Evolutionary conservation across 2,329 filamentous ascomycete genomes (phyloP).

Genomic region (Gaeumannomyces sp.): DNA sequence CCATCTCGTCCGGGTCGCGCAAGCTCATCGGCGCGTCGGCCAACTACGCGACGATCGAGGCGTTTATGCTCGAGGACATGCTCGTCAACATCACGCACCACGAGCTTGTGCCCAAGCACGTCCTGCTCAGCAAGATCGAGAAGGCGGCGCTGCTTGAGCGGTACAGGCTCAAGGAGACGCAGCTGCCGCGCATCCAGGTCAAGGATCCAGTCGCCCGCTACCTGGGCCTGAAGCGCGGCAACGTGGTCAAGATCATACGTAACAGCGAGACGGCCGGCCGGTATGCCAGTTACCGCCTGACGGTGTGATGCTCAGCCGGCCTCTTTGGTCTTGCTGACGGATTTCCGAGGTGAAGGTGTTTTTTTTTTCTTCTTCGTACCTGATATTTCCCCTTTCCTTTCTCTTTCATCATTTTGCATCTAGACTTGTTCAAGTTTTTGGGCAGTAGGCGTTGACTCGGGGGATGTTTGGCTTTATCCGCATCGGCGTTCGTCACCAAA

Average conservation of each 20-base stretch:
- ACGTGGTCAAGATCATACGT: slow-evolving; percentile 97
- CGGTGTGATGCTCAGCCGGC: slow-evolving; percentile 40
- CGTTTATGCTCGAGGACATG: slow-evolving; percentile 92
- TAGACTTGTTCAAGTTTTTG: neutral
- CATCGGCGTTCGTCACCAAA: slow-evolving; percentile 1
- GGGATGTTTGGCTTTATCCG: neutral
- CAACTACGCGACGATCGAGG: slow-evolving; percentile 76
- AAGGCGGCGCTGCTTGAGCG: slow-evolving; percentile 78
- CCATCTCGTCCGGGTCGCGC: slow-evolving; percentile 79
- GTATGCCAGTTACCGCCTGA: slow-evolving; percentile 87
- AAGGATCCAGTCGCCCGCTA: slow-evolving; percentile 92
- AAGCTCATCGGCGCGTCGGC: slow-evolving; percentile 77
- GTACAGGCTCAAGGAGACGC: slow-evolving; percentile 95
- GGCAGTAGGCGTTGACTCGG: slow-evolving; percentile 7
- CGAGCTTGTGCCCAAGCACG: slow-evolving; percentile 90
- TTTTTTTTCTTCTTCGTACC: slow-evolving; percentile 4
- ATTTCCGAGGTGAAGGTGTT: neutral
- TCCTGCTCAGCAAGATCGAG: slow-evolving; percentile 84
- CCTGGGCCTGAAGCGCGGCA: slow-evolving; percentile 79
- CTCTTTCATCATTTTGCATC: too few relatives aligned
- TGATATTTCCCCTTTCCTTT: neutral
- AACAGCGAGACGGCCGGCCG: slow-evolving; percentile 91
- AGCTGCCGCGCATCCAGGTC: slow-evolving; percentile 85
- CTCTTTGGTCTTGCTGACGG: neutral
- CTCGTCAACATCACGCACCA: slow-evolving; percentile 98